These are phyloP conservation scores for Scleroderma citrinum DNA, from an alignment of 768 basidiomycete genomes.

Conservation along the genomic window DNA sequence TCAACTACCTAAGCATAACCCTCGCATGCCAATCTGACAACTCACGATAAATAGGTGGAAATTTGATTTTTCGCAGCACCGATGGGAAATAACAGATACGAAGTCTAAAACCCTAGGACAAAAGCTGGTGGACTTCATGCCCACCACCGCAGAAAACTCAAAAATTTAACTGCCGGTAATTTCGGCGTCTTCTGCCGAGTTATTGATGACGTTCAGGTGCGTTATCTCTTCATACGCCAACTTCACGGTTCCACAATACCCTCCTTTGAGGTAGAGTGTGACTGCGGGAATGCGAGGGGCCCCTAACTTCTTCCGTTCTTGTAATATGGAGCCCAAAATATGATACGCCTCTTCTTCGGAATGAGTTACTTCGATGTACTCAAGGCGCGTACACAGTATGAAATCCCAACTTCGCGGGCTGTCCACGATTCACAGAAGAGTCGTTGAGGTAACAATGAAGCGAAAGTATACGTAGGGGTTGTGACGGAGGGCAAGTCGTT, in stretches of 20 bases:
- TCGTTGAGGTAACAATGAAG: constrained; percentile 16
- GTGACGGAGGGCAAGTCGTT: constrained; percentile 16
- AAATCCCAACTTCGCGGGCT: constrained; percentile 6
- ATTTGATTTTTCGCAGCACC: background rate
- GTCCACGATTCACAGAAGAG: constrained; percentile 8
- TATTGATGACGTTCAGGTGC: background rate
- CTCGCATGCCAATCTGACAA: background rate
- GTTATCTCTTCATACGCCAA: constrained; percentile 7
- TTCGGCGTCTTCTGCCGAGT: background rate
- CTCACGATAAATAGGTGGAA: background rate
- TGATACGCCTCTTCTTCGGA: constrained; percentile 9
- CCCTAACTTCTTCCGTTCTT: constrained; percentile 17
- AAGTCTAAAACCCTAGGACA: background rate
- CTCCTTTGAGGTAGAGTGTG: constrained; percentile 26
- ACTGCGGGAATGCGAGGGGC: constrained; percentile 21
- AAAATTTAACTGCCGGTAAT: background rate
- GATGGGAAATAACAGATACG: background rate
- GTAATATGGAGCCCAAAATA: constrained; percentile 7
- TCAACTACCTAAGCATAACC: background rate
- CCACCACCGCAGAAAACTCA: background rate
- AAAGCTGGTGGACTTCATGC: background rate
- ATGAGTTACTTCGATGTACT: constrained; percentile 10
- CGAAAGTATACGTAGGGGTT: constrained; percentile 9
- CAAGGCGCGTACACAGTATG: constrained; percentile 9
- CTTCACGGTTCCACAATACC: constrained; percentile 5